phyloP scores from a whole-genome alignment of 768 basidiomycete species.

The Boletus rex-veris region DNA sequence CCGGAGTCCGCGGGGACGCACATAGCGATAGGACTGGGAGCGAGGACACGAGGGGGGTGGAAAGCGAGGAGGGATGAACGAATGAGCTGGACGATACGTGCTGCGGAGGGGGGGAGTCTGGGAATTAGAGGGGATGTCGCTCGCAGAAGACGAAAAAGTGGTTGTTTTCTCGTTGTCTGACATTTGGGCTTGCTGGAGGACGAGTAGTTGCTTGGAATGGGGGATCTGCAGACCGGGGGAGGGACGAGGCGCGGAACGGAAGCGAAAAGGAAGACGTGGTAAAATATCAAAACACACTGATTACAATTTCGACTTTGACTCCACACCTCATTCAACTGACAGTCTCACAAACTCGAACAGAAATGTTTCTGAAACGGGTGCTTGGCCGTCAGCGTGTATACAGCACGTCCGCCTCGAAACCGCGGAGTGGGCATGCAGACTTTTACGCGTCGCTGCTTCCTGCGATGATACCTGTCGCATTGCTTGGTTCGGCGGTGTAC shows the following conservation, averaged over 20 bases:
- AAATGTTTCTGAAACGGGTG: neutral
- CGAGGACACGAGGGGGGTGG: constrained; percentile 16
- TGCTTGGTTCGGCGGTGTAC: constrained; percentile 78
- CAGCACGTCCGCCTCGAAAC: constrained; percentile 9
- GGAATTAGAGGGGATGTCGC: constrained; percentile 20
- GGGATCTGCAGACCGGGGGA: too few relatives aligned
- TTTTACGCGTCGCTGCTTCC: constrained; percentile 72
- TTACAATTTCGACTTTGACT: constrained; percentile 11
- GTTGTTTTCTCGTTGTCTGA: constrained; percentile 20
- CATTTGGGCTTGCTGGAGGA: constrained; percentile 10
- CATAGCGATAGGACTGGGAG: constrained; percentile 31
- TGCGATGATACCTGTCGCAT: constrained; percentile 72
- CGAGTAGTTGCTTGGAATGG: neutral
- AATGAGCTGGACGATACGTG: constrained; percentile 16
- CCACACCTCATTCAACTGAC: too few relatives aligned
- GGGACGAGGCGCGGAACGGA: neutral
- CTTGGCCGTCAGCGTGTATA: constrained; percentile 5
- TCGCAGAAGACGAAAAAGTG: neutral
- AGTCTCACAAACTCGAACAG: too few relatives aligned
- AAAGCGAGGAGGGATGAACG: constrained; percentile 19
- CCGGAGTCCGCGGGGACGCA: constrained; percentile 48
- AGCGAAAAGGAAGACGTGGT: neutral
- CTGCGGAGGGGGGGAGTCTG: constrained; percentile 14
- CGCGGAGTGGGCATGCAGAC: constrained; percentile 50
- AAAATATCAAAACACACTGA: neutral